Evolutionary conservation across 1,139 yeast genomes (phyloP), one percentile per base, ranked within the genome.

Genomic region (Arxiozyma slooffiae): DNA sequence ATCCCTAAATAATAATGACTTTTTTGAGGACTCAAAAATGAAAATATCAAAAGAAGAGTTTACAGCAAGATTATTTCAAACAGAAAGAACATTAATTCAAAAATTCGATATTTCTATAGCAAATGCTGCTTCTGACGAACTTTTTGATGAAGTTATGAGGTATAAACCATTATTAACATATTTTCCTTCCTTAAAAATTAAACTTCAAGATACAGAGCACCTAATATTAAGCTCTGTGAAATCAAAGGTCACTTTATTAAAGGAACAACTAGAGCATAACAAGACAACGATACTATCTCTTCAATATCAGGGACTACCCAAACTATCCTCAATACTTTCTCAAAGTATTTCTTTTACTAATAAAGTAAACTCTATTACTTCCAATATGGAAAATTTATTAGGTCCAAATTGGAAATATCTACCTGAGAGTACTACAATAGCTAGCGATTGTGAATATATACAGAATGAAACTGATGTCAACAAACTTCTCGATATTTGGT

Each of bases 341-440:
- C 77, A 83, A 80, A 74, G 75, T 17, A 69, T 68, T 23, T 82
- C 80, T 56, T 68, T 79, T 11, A 73, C 71, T 39, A 57, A 66
- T 24, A 77, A 75, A 50, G 58, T 80, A 2, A 65, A 68, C 14
- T 65, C 66, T 41, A 63, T 79, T 26, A 61, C 72, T 51, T 59
- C 66, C 11, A 70, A 78, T 41, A 68, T 81, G 8, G 79, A 77
- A 47, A 63, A 73, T 16, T 73, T 81, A 1, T 71, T 90, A 11
- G 96, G 97, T 0, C 61, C 71, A 16, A 84, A 82, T 34, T 90
- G 97, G 97, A 72, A 70, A 47, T 74, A 78, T 43, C 86, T 82
- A 58, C 80, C 90, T 0, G 82, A 83, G 47, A 97, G 96, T 0
- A 77, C 74, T 49, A 78, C 76, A 55, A 76, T 90, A 1, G 71